Conservation (phyloP, 148 eudicot species). For the Spergularia marina region DNA sequence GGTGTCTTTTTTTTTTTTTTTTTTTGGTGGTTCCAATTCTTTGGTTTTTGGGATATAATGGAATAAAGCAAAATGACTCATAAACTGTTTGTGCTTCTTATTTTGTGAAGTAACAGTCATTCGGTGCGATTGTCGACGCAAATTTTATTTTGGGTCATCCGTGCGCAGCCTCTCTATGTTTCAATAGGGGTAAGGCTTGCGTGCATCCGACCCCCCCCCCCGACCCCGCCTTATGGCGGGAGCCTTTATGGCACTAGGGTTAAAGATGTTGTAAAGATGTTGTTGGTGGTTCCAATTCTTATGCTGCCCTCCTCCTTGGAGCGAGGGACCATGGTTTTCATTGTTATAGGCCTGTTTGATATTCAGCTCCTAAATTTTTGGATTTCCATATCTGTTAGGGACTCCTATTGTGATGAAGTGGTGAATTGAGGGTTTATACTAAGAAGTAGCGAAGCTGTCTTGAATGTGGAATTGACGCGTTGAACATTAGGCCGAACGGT, state of each 20-base stretch:
- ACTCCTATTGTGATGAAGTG: conserved; percentile 6
- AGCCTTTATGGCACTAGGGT: not conserved
- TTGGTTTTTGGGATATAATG: not conserved
- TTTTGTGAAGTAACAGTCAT: no score
- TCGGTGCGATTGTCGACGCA: no score
- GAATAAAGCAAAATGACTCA: not conserved
- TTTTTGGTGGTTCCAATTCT: not conserved
- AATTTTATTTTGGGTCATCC: no score
- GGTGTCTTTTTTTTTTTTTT: not conserved
- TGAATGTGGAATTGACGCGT: conserved; percentile 7
- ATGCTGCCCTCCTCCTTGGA: not conserved
- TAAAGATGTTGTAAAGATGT: not conserved
- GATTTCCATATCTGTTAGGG: conserved; percentile 9
- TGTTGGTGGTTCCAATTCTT: not conserved
- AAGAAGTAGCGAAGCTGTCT: conserved; percentile 6
- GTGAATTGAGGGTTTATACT: conserved; percentile 2
- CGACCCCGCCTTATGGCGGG: no score
- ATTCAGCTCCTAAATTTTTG: not conserved
- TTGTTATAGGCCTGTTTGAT: not conserved
- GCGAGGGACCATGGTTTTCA: not conserved
- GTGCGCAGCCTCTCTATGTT: no score
- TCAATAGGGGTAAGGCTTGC: no score
- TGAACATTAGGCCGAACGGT: not conserved
- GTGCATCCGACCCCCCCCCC: no score
- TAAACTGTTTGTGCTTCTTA: not conserved